Evolutionary conservation across 2,329 filamentous ascomycete genomes (phyloP).

Genomic region (Diaporthe helianthi): DNA sequence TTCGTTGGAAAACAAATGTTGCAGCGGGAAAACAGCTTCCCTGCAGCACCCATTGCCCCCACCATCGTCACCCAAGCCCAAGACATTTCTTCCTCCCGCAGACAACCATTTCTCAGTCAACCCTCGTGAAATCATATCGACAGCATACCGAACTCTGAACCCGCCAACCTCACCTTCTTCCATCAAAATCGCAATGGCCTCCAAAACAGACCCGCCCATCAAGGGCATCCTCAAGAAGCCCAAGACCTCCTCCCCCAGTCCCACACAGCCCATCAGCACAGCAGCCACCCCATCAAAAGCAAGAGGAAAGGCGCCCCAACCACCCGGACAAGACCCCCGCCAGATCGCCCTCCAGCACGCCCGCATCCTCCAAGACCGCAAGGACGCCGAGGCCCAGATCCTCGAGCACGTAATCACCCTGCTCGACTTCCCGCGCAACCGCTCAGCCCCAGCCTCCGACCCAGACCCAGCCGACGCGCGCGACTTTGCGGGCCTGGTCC

Average conservation of each 20-base stretch:
- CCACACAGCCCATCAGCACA: conserved; percentile 37
- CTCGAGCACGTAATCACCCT: conserved; percentile 75
- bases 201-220: conserved; percentile 45
- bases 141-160: no score
- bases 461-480: conserved; percentile 65
- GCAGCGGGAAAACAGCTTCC: conserved; percentile 7
- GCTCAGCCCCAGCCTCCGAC: conserved; percentile 51
- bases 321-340: conserved; percentile 49
- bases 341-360: conserved; percentile 84
- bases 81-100: background rate
- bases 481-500: conserved; percentile 71
- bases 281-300: conserved; percentile 30
- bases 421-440: conserved; percentile 61
- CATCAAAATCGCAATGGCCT: conserved; percentile 50
- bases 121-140: background rate
- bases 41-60: background rate
- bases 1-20: conserved; percentile 13
- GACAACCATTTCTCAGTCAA: background rate
- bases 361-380: conserved; percentile 80
- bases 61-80: background rate
- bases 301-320: conserved; percentile 47
- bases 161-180: no score
- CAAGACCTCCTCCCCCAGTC: conserved; percentile 47
- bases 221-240: conserved; percentile 70
- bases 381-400: conserved; percentile 77